phyloP scores from a whole-genome alignment of 176 grass and related monocot species.

The Eragrostis curvula region DNA sequence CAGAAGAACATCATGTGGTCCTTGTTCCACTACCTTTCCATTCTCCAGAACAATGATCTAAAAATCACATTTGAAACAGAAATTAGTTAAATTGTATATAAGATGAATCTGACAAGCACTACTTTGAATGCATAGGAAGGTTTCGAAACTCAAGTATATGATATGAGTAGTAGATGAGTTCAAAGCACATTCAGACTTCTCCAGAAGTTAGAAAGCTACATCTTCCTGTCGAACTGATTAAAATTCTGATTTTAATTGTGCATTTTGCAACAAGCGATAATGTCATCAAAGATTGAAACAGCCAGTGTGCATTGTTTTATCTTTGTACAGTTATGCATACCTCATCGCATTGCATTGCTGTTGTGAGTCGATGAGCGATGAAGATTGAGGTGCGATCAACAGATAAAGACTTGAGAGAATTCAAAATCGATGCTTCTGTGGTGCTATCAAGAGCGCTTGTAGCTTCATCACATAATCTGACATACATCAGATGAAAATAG shows the following conservation, averaged over 20 bases:
- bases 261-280: background rate
- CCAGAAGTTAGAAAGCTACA: conserved; percentile 28
- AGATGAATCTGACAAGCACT: background rate
- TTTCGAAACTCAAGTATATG: background rate
- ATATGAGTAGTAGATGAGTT: background rate
- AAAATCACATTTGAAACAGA: conserved; percentile 47
- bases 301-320: background rate
- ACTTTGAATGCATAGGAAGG: background rate
- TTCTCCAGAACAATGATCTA: conserved; percentile 97
- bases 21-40: conserved; percentile 82
- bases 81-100: background rate
- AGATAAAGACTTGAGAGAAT: conserved; percentile 77
- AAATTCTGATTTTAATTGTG: background rate
- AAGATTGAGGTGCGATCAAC: conserved; percentile 82
- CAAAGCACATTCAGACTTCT: conserved; percentile 7
- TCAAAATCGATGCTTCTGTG: conserved; percentile 95
- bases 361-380: conserved; percentile 93
- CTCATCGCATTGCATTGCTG: conserved; percentile 94
- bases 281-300: background rate
- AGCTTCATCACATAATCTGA: conserved; percentile 95
- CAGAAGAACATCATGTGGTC: conserved; percentile 83
- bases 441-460: conserved; percentile 97
- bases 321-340: conserved; percentile 44
- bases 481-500: conserved; percentile 29
- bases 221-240: conserved; percentile 18